phyloP scores from a whole-genome alignment of 345 rosid species.

The Heritiera littoralis region DNA sequence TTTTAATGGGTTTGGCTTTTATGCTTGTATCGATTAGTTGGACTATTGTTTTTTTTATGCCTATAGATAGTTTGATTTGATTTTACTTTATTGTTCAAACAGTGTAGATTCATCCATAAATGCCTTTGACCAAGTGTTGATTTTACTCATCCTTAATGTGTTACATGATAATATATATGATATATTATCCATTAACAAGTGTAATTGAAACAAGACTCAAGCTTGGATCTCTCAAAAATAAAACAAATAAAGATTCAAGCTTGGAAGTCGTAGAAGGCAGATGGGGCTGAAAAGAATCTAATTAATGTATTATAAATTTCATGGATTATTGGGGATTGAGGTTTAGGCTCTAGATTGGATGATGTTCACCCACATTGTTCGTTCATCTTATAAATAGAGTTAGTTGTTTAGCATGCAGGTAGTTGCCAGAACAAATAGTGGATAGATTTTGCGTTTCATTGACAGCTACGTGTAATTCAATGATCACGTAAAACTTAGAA shows the following conservation, averaged over 20 bases:
- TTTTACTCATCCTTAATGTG: background rate
- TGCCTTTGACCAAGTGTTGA: background rate
- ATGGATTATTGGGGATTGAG: background rate
- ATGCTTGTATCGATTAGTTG: background rate
- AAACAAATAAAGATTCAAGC: background rate
- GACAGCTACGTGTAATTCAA: background rate
- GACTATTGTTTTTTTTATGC: background rate
- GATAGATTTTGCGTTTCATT: slow-evolving; percentile 4
- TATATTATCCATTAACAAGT: background rate
- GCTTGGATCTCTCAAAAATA: background rate
- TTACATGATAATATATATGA: background rate
- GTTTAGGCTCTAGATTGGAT: background rate
- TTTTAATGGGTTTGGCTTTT: background rate
- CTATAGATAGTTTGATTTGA: background rate
- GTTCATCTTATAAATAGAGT: background rate
- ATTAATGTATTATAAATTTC: background rate
- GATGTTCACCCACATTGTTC: background rate
- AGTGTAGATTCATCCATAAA: background rate
- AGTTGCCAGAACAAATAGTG: slow-evolving; percentile 1
- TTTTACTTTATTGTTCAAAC: background rate
- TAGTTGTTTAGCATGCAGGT: background rate
- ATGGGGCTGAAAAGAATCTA: background rate
- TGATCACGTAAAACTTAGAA: background rate
- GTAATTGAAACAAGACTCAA: slow-evolving; percentile 6
- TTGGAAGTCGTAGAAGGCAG: background rate